Base-by-base conservation (phyloP, 2,329 filamentous ascomycete genomes). In the Hirsutella minnesotensis region DNA sequence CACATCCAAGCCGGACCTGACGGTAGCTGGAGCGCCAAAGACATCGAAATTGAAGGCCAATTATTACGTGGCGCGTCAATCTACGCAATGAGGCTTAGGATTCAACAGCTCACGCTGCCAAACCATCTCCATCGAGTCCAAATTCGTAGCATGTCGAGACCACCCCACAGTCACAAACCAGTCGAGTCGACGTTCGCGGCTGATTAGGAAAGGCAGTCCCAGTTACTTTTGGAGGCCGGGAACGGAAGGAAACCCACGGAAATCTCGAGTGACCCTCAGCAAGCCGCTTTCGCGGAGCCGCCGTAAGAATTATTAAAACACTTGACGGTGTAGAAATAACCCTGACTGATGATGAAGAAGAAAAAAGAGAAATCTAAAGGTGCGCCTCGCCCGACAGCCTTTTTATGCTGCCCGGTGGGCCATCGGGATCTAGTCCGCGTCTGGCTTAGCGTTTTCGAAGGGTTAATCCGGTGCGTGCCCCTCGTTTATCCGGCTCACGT, bases 231-330 rank as follows among this genome's bases (percentile, higher is more conserved):
- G 68, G 67, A 60, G 69, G 69, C 69, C 67, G 69, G 69, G 69
- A 73, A 73, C 69, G 69, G 69, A 70, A 65, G 68, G 62, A 69
- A 62, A 70, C 65, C 64, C 66, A 73, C 65, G 55, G 38, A 42
- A 57, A 57, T 54, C 48, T 53, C 52, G 59, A 56, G 62, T 67
- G 68, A 65, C 69, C 67, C 68, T 70, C 69, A 73, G 69, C 69
- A 70, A 70, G 68, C 68, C 69, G 66, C 68, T 56, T 58, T 59
- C 56, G 69, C 66, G 69, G 68, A 72, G 69, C 69, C 69, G 59
- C 65, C 68, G 56, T 54, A 30, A 10, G 51, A 51, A 59, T 61
- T 61, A 60, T 60, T 57, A 59, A 64, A 65, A 66, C 68, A 72
- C 63, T 59, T 72, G 68, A 65, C 68, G 68, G 64, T 72, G 67